phyloP scores from a whole-genome alignment of 768 basidiomycete species.

The Daedaleopsis sinensis region DNA sequence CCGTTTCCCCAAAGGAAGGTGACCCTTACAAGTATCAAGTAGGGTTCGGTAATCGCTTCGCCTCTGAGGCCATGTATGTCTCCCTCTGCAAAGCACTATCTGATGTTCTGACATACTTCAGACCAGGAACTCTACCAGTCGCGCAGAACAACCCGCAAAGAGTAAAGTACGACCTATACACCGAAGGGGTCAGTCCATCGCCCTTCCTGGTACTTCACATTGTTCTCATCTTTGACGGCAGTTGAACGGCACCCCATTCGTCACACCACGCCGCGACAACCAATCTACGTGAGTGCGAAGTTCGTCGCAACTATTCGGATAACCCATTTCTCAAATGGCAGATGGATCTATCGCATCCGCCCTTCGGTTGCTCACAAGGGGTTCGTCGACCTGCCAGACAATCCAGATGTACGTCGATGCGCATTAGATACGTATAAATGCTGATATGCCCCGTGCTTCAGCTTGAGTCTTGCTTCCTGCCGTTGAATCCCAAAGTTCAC shows the following conservation, averaged over 20 bases:
- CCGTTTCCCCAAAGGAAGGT: slow-evolving; percentile 39
- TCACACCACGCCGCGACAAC: slow-evolving; percentile 58
- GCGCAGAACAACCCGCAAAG: slow-evolving; percentile 68
- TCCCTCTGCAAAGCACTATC: not conserved
- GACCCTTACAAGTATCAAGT: slow-evolving; percentile 63
- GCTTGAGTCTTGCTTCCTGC: slow-evolving; percentile 66
- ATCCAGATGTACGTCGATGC: slow-evolving; percentile 52
- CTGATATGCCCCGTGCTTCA: slow-evolving; percentile 24
- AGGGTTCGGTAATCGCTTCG: slow-evolving; percentile 61
- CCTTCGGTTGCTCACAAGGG: slow-evolving; percentile 71
- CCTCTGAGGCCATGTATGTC: slow-evolving; percentile 56
- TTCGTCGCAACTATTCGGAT: not conserved
- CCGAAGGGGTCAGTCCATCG: slow-evolving; percentile 49
- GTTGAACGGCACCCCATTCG: slow-evolving; percentile 65
- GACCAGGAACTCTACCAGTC: slow-evolving; percentile 57
- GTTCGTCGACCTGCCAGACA: slow-evolving; percentile 55
- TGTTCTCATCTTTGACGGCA: slow-evolving; percentile 21
- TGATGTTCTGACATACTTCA: slow-evolving; percentile 21
- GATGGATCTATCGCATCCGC: slow-evolving; percentile 69
- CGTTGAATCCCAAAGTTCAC: slow-evolving; percentile 61
- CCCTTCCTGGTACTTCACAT: not conserved
- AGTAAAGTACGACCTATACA: slow-evolving; percentile 63
- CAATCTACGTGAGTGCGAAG: slow-evolving; percentile 46
- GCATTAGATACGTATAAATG: not conserved
- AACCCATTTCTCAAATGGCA: slow-evolving; percentile 24